Evolutionary conservation across 1,284 basidiomycete species (phyloP), one percentile per base, ranked within the genome.

Genomic region (Ganoderma lingzhi): DNA sequence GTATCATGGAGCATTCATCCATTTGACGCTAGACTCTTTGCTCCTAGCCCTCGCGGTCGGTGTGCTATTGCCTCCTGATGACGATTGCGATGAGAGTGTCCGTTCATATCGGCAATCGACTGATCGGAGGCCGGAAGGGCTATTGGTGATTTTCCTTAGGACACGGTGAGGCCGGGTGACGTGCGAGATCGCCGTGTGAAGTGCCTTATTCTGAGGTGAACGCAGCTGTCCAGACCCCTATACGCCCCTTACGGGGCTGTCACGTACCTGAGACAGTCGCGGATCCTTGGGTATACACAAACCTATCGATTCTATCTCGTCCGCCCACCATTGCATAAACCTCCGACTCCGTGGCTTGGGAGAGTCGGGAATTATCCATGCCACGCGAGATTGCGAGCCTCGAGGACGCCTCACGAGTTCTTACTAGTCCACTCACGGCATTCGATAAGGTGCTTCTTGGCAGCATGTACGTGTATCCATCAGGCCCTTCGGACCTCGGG

Each of bases 361-460:
- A 23, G 9, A 12, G 35, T n/a, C 56, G 56, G 56, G 44, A 6
- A 28, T 23, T 53, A 30, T 28, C 45, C 10, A 55, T 23, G 35
- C 35, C 30, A 17, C 59, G 37, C n/a, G 58, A 55, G 53, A 55
- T 35, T 63, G 44, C 37, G 28, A 19, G 41, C 56, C 56, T 63
- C 66, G 48, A 23, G 45, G 63, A 17, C 15, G 35, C 30, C 37
- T 51, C 44, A 51, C 23, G 48, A 3, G 37, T 2, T 19, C 42
- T 56, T 9, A 23, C 28, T 41, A n/a, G 8, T 15, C 60, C 12
- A 61, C 2, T 5, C 10, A 28, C 32, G 30, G 30, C 30, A 9
- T 1, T 32, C 58, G 6, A 14, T 28, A 39, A n/a, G 51, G 14
- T 32, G 12, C 30, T 19, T 45, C 6, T 48, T 28, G 32, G n/a